A percentile compares a stretch with the other conserved stretches of the same genome.
phyloP scores from a whole-genome alignment of 1,284 basidiomycete species.

The Agaricales sp. region DNA sequence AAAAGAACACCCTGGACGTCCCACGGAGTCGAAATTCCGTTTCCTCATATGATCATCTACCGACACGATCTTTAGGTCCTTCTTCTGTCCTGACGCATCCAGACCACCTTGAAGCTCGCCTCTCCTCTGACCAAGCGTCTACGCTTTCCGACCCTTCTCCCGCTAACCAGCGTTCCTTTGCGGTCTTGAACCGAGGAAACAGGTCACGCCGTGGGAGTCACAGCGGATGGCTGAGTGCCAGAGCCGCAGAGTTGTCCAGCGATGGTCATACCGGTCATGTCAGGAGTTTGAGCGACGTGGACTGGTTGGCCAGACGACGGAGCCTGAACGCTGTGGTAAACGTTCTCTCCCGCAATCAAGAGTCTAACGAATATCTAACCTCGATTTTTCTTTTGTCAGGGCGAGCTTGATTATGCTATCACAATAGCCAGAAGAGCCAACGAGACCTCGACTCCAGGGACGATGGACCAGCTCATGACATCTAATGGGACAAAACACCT shows the following conservation, averaged over 20 bases:
- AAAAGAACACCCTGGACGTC: slow-evolving; percentile 14
- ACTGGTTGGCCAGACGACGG: slow-evolving; percentile 64
- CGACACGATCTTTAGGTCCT: background rate
- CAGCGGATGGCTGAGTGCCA: background rate
- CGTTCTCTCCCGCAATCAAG: slow-evolving; percentile 24
- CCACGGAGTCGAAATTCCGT: slow-evolving; percentile 14
- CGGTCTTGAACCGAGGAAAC: background rate
- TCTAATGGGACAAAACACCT: slow-evolving; percentile 17
- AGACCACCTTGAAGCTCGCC: background rate
- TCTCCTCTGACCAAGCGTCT: background rate
- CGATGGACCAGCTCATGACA: slow-evolving; percentile 28
- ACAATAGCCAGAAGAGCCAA: slow-evolving; percentile 34
- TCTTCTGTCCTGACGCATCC: slow-evolving; percentile 2
- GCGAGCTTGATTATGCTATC: slow-evolving; percentile 55
- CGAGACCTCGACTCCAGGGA: slow-evolving; percentile 38
- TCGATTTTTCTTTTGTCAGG: slow-evolving; percentile 26
- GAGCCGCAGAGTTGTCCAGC: background rate
- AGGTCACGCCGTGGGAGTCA: background rate
- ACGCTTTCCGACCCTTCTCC: background rate
- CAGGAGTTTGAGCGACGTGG: slow-evolving; percentile 44
- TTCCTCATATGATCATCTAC: background rate
- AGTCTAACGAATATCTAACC: background rate
- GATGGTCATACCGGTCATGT: background rate
- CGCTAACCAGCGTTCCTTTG: background rate
- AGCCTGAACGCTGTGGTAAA: slow-evolving; percentile 60